Percentiles rank a stretch among this genome's conserved stretches.
Conservation (phyloP, 495 filamentous ascomycete species). For the Apodospora peruviana region DNA sequence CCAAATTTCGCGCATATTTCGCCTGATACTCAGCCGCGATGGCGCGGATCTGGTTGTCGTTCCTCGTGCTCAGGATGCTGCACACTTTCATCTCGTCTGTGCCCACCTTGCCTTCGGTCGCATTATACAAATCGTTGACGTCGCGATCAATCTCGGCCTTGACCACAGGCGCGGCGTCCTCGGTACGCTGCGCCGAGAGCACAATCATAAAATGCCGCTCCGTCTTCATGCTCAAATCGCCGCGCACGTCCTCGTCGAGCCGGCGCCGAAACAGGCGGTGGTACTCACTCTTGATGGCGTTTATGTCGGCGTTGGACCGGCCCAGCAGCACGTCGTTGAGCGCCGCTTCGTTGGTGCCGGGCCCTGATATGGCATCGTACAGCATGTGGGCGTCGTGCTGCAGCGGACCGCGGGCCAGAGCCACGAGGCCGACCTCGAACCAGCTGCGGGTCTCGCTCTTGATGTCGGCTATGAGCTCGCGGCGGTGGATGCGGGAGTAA, state of each 20-base stretch:
- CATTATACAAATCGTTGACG: slow-evolving; percentile 62
- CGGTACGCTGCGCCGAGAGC: slow-evolving; percentile 61
- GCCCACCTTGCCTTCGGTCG: slow-evolving; percentile 62
- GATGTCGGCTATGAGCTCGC: slow-evolving; percentile 68
- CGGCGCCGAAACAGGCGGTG: slow-evolving; percentile 51
- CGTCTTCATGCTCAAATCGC: slow-evolving; percentile 80
- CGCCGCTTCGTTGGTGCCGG: slow-evolving; percentile 79
- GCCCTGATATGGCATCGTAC: slow-evolving; percentile 62
- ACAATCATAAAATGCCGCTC: slow-evolving; percentile 74
- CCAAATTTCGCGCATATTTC: slow-evolving; percentile 59
- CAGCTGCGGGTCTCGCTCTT: slow-evolving; percentile 69
- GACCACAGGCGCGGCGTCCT: slow-evolving; percentile 67
- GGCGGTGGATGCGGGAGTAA: slow-evolving; percentile 55
- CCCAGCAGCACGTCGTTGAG: slow-evolving; percentile 83
- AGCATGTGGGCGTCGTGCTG: slow-evolving; percentile 61
- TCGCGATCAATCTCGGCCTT: slow-evolving; percentile 67
- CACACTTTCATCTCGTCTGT: slow-evolving; percentile 75
- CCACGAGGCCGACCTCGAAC: slow-evolving; percentile 63
- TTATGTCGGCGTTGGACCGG: slow-evolving; percentile 76
- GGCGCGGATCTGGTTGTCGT: slow-evolving; percentile 74
- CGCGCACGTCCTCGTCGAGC: slow-evolving; percentile 64
- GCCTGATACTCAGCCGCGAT: slow-evolving; percentile 65
- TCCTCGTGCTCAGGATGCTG: slow-evolving; percentile 64
- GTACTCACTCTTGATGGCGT: slow-evolving; percentile 74
- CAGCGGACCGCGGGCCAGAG: slow-evolving; percentile 72